These are phyloP conservation scores for Fusarium clavum DNA, from an alignment of 2,329 filamentous ascomycete species.

Conservation along the genomic window DNA sequence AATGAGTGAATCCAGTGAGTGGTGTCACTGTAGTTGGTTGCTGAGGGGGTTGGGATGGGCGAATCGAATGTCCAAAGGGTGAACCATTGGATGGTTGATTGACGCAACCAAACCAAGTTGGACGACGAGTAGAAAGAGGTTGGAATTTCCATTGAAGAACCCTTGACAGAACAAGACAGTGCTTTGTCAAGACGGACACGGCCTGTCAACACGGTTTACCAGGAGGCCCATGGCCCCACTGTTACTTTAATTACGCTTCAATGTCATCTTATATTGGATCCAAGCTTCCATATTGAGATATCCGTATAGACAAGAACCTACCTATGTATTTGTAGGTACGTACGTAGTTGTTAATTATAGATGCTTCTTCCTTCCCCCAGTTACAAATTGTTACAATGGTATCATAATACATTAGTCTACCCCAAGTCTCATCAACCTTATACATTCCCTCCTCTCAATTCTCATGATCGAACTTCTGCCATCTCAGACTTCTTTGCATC, in stretches of 20 bases:
- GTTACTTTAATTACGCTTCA: constrained; percentile 22
- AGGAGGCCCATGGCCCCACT: constrained; percentile 1
- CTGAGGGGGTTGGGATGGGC: constrained; percentile 40
- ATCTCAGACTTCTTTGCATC: constrained; percentile 48
- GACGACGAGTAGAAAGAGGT: constrained; percentile 28
- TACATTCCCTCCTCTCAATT: not conserved
- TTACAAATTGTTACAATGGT: constrained; percentile 40
- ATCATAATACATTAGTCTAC: constrained; percentile 46
- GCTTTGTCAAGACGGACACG: not conserved
- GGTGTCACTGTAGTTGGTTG: constrained; percentile 32
- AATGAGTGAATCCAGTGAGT: constrained; percentile 35
- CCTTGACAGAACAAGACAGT: constrained; percentile 16
- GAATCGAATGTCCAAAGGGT: constrained; percentile 40
- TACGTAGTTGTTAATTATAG: not conserved
- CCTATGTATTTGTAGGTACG: not conserved
- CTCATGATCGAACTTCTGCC: constrained; percentile 48
- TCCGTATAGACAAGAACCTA: not conserved
- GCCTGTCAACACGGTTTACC: constrained; percentile 3
- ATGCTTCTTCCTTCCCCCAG: constrained; percentile 8
- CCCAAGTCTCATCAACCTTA: constrained; percentile 18
- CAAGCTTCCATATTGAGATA: not conserved
- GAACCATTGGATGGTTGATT: constrained; percentile 29
- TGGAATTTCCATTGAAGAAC: constrained; percentile 21
- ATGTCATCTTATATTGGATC: not conserved
- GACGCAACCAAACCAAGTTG: constrained; percentile 21